Conservation (phyloP, 2,329 filamentous ascomycete genomes). For the Diaporthe longicolla region DNA sequence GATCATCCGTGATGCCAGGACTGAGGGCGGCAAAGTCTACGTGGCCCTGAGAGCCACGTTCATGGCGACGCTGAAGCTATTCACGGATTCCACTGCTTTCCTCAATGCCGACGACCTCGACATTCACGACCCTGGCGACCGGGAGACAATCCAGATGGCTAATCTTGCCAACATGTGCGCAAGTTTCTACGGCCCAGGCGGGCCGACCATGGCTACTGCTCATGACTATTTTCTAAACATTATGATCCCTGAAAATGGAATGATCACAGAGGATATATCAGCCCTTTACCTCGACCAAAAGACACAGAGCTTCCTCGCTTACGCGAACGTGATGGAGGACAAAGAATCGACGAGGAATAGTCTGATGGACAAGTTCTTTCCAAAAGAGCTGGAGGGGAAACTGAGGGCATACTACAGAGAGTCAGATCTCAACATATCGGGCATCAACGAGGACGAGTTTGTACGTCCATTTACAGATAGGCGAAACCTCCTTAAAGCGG, state of each 20-base stretch:
- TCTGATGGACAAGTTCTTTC: slow-evolving; percentile 69
- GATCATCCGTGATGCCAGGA: slow-evolving; percentile 49
- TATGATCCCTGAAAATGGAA: slow-evolving; percentile 56
- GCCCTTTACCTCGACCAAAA: slow-evolving; percentile 63
- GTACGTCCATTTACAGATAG: slow-evolving; percentile 60
- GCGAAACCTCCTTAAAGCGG: slow-evolving; percentile 65
- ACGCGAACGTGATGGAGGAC: slow-evolving; percentile 64
- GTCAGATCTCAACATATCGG: slow-evolving; percentile 48
- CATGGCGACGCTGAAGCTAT: slow-evolving; percentile 51
- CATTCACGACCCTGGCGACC: slow-evolving; percentile 55
- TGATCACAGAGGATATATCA: slow-evolving; percentile 58
- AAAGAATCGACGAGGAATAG: slow-evolving; percentile 64
- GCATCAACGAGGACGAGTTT: slow-evolving; percentile 62
- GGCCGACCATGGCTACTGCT: slow-evolving; percentile 57
- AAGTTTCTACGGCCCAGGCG: slow-evolving; percentile 46
- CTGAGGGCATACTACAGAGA: slow-evolving; percentile 62
- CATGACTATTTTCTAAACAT: slow-evolving; percentile 63
- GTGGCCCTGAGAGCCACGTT: slow-evolving; percentile 52
- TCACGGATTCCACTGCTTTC: slow-evolving; percentile 51
- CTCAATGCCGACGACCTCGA: slow-evolving; percentile 55
- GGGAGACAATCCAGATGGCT: slow-evolving; percentile 60
- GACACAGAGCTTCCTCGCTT: slow-evolving; percentile 66
- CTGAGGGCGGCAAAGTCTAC: slow-evolving; percentile 54
- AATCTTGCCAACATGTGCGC: slow-evolving; percentile 62
- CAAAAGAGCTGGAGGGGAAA: slow-evolving; percentile 67